phyloP scores from a whole-genome alignment of 2,329 filamentous ascomycete species.

The Sclerotinia spermophila region DNA sequence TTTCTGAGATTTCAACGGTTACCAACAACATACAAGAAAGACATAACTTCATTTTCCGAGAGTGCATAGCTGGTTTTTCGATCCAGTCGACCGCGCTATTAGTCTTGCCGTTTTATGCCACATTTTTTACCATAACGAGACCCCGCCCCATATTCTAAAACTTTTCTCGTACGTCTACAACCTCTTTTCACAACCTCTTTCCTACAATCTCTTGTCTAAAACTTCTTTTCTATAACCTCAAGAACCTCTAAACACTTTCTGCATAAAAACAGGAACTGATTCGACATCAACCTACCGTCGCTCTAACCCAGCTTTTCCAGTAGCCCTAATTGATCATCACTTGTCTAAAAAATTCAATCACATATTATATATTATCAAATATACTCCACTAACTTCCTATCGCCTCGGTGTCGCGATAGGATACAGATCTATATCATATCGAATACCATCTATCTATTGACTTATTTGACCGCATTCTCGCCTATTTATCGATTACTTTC shows the following conservation, averaged over 20 bases:
- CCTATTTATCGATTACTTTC: not conserved
- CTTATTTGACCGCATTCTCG: not conserved
- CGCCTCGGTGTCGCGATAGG: no score
- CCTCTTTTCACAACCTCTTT: no score
- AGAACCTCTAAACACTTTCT: not conserved
- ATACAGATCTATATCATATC: not conserved
- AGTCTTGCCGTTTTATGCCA: no score
- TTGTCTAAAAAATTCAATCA: not conserved
- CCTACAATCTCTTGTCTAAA: not conserved
- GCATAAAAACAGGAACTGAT: not conserved
- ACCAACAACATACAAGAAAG: not conserved
- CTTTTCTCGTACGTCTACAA: no score
- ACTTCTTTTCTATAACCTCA: not conserved
- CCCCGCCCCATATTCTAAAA: no score
- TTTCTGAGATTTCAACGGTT: not conserved
- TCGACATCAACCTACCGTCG: not conserved
- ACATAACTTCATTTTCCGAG: not conserved
- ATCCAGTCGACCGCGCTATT: not conserved
- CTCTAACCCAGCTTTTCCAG: not conserved
- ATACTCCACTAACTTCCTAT: no score
- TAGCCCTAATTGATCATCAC: no score
- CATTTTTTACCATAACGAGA: no score
- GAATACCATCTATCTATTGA: not conserved
- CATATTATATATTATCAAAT: not conserved
- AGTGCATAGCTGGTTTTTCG: not conserved